A percentile compares a stretch with the other conserved stretches of the same genome.
These are phyloP conservation scores for Berkeleyomyces basicola DNA, from an alignment of 2,329 filamentous ascomycete genomes.

Conservation along the genomic window DNA sequence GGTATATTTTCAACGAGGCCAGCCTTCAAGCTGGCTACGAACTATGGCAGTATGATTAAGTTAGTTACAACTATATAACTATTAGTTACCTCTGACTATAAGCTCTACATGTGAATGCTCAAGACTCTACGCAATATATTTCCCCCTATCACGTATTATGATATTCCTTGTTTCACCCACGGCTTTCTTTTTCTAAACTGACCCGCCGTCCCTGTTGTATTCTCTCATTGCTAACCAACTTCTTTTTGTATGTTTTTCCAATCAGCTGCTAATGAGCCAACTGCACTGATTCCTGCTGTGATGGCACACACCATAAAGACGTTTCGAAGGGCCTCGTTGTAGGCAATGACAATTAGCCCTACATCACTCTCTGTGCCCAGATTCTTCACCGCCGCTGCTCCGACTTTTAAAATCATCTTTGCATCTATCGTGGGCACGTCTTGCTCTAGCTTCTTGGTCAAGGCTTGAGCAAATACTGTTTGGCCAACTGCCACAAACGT, in stretches of 20 bases:
- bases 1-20: constrained; percentile 19
- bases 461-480: constrained; percentile 25
- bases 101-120: too few relatives aligned
- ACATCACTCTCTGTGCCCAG: constrained; percentile 1
- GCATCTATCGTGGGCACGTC: neutral
- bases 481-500: constrained; percentile 36
- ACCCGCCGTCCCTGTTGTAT: neutral
- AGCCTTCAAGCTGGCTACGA: constrained; percentile 17
- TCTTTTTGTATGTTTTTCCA: constrained; percentile 6
- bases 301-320: constrained; percentile 11
- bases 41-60: constrained; percentile 10
- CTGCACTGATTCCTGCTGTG: constrained; percentile 3
- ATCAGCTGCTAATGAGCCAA: constrained; percentile 7
- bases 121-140: too few relatives aligned
- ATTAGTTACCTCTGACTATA: too few relatives aligned
- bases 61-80: neutral
- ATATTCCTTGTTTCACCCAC: too few relatives aligned
- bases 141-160: too few relatives aligned
- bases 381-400: neutral
- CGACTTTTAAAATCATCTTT: constrained; percentile 1
- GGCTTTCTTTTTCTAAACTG: neutral
- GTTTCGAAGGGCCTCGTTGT: constrained; percentile 1
- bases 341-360: neutral
- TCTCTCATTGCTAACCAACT: neutral
- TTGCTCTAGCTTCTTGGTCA: neutral